Evolutionary conservation across 2,329 filamentous ascomycete genomes (phyloP), one percentile per base, ranked within the genome.

Genomic region (Alternaria incomplexa): DNA sequence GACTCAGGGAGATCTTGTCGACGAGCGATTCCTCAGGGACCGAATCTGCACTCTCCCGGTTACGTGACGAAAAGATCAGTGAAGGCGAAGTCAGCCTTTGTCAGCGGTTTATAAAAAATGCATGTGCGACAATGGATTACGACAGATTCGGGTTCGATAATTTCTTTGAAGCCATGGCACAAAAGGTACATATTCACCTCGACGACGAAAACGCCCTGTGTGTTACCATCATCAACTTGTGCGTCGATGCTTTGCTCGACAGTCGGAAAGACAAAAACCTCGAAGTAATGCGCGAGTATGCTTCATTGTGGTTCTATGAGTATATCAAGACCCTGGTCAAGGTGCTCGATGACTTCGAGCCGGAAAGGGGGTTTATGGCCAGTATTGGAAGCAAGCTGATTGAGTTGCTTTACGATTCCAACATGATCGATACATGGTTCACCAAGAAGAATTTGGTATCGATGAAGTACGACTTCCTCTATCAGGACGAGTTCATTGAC

Each of bases 131-230:
- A 15, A 26, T 2, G 0, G 62, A 67, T 45, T 69, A 63, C 44
- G 43, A 17, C 20, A 65, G 62, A 7, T 67, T 67, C 15, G 50
- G 52, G 9, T 67, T 69, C 6, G 64, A 67, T 8, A 28, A 58
- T 6, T 67, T 63, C 40, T 69, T 69, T 30, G 12, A 64, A 5
- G 43, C 55, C 13, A 50, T 68, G 56, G 56, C n/a, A 32, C 59
- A 63, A 20, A 64, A 64, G 48, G 20, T 51, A 5, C 59, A 62
- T 0, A 17, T 68, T 13, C 58, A 58, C 12, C 47, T 69, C 32
- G 54, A 48, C 3, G 17, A 26, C 28, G 43, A 25, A 0, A 26
- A 56, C 7, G 5, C 13, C 10, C 22, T 56, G 13, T 36, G 25
- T n/a, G 32, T 56, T 4, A 47, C 40, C 15, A 56, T 56, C 1